phyloP scores from a whole-genome alignment of 2,329 filamentous ascomycete species.

The Raffaelea ambrosiae region DNA sequence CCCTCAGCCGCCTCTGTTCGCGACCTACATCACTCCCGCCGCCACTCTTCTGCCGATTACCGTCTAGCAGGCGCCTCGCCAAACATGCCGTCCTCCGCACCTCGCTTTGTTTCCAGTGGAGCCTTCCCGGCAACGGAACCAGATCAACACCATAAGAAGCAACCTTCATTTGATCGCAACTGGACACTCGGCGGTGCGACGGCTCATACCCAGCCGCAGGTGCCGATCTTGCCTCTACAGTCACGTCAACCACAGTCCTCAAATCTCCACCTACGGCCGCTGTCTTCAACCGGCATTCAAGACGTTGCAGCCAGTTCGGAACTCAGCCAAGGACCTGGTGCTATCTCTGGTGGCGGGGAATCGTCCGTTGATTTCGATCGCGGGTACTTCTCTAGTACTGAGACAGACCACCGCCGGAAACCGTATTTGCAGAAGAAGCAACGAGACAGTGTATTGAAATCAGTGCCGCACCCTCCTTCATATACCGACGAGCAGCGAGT shows the following conservation, averaged over 20 bases:
- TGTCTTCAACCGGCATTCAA: constrained; percentile 44
- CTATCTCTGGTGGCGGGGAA: not conserved
- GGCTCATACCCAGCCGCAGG: constrained; percentile 17
- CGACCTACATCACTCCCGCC: constrained; percentile 73
- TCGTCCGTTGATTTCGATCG: constrained; percentile 60
- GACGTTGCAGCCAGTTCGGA: constrained; percentile 32
- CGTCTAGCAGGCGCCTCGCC: constrained; percentile 32
- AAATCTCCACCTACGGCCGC: constrained; percentile 27
- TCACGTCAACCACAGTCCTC: not conserved
- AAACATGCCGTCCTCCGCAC: constrained; percentile 21
- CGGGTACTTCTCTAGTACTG: constrained; percentile 88
- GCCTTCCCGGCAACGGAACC: constrained; percentile 24
- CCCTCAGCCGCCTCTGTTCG: constrained; percentile 77
- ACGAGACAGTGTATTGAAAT: constrained; percentile 46
- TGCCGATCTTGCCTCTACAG: not conserved
- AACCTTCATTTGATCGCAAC: constrained; percentile 61
- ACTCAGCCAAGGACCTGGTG: constrained; percentile 23
- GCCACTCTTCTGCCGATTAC: constrained; percentile 81
- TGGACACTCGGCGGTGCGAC: constrained; percentile 55
- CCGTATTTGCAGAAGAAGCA: constrained; percentile 79
- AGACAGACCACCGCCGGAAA: constrained; percentile 60
- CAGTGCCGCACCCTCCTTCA: constrained; percentile 19
- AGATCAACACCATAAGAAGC: constrained; percentile 41
- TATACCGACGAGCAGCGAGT: constrained; percentile 66
- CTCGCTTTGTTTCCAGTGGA: constrained; percentile 34